Base-by-base conservation (phyloP, 2,329 filamentous ascomycete genomes). In the Ambrosiella cleistominuta region DNA sequence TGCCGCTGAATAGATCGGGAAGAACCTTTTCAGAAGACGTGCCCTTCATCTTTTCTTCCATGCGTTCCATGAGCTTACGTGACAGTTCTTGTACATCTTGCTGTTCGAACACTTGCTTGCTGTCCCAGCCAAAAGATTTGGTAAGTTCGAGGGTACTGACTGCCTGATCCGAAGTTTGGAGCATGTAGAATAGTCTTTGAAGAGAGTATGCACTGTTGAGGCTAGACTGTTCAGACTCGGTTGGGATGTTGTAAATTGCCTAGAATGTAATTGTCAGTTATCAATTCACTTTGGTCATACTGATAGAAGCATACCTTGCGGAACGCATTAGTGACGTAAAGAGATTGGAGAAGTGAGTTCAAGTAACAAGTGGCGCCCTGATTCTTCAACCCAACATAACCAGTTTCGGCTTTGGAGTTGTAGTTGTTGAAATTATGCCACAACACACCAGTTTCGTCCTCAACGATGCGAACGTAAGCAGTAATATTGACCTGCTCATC, bases 401-500 rank as follows among this genome's bases (percentile, higher is more conserved):
- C 93, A 0, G 93, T 98, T 71, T 96, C 90, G 68, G 93, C 95
- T 73, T 97, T 98, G n/a, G 93, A 97, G 68, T 98, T 90, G 69
- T 98, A 98, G 71, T 91, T 90, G 68, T 82, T 77, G 69, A 95
- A 91, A 70, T 88, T 93, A 71, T 94, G 88, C 88, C 88, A 95
- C 60, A 95, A 68, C 3, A 93, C 88, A 57, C 88, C 88, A 0
- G 88, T 95, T 62, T 90, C 88, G 65, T 95, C 88, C 66, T 93
- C 86, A 54, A 93, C 81, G 54, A 93, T 75, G 56, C 88, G 79
- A 52, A 94, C 78, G 65, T 88, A 94, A 58, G 87, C 88, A 0
- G 87, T 93, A 66, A 94, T 82, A 66, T 87, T 88, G 65, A 83
- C 85, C 7, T 74, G 71, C 60, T 91, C 85, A 65, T 87, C 81